phyloP scores from a whole-genome alignment of 495 filamentous ascomycete genomes.

The Recurvomyces mirabilis region DNA sequence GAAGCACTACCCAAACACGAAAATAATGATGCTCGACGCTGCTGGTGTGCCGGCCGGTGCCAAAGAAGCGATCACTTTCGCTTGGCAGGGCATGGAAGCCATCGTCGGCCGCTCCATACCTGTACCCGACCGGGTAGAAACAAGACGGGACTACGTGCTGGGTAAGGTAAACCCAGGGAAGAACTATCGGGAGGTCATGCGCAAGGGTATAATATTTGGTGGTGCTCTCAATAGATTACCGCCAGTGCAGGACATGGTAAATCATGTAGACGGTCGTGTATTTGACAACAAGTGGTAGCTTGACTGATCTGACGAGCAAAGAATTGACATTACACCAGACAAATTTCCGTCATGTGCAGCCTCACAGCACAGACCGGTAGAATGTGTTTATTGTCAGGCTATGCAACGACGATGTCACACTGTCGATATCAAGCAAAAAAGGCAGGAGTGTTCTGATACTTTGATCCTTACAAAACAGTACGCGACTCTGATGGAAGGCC shows the following conservation, averaged over 20 bases:
- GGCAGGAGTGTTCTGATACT: no score
- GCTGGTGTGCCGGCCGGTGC: slow-evolving; percentile 43
- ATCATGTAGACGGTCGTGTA: slow-evolving; percentile 36
- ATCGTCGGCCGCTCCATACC: slow-evolving; percentile 42
- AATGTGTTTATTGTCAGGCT: no score
- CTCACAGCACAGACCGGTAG: no score
- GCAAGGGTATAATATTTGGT: slow-evolving; percentile 40
- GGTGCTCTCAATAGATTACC: slow-evolving; percentile 35
- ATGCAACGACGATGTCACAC: no score
- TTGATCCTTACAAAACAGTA: no score
- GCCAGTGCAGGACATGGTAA: slow-evolving; percentile 34
- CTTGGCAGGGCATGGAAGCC: slow-evolving; percentile 46
- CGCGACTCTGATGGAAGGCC: no score
- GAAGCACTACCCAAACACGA: slow-evolving; percentile 36
- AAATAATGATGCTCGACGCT: slow-evolving; percentile 44
- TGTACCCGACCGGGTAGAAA: slow-evolving; percentile 42
- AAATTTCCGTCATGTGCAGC: no score
- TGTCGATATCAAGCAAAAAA: no score
- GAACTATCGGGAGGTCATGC: slow-evolving; percentile 43
- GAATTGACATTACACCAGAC: no score
- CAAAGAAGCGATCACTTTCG: slow-evolving; percentile 49
- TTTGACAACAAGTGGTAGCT: slow-evolving; percentile 38
- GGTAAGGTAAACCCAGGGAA: slow-evolving; percentile 44
- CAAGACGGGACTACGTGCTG: slow-evolving; percentile 36
- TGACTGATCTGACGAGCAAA: no score